These are phyloP conservation scores for Terfezia claveryi DNA, from an alignment of 495 filamentous ascomycete species.

Conservation along the genomic window DNA sequence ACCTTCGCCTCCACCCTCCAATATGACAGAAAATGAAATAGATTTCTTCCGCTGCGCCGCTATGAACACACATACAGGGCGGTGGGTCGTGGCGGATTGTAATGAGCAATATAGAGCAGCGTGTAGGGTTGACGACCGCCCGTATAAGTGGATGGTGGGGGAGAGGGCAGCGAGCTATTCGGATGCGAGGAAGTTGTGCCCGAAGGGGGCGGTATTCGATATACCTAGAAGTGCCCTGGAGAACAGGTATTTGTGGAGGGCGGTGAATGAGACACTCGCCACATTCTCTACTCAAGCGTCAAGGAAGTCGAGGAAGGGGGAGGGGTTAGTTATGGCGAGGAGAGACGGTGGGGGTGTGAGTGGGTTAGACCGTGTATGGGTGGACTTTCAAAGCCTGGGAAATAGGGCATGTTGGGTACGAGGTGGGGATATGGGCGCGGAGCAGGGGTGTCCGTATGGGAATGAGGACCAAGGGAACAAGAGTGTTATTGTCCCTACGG, in stretches of 20 bases:
- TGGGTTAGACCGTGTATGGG: slow-evolving; percentile 2
- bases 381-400: slow-evolving; percentile 8
- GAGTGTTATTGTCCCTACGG: slow-evolving; percentile 6
- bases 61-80: slow-evolving; percentile 3
- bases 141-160: slow-evolving; percentile 8
- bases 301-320: not conserved
- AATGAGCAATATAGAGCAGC: slow-evolving; percentile 4
- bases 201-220: not conserved
- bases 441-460: slow-evolving; percentile 2
- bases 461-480: not conserved
- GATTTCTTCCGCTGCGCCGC: slow-evolving; percentile 4
- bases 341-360: too few species aligned
- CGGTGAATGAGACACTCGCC: too few species aligned
- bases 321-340: not conserved
- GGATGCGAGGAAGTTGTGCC: slow-evolving; percentile 1
- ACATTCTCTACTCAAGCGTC: not conserved
- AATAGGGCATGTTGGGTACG: slow-evolving; percentile 5
- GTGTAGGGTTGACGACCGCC: slow-evolving; percentile 3
- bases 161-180: slow-evolving; percentile 1
- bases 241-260: slow-evolving; percentile 3
- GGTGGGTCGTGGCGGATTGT: slow-evolving; percentile 9
- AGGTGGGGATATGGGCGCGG: slow-evolving; percentile 3
- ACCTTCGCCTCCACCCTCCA: slow-evolving; percentile 1
- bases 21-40: not conserved
- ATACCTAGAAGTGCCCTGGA: slow-evolving; percentile 7